Evolutionary conservation across 2,329 filamentous ascomycete genomes (phyloP).

Genomic region (Diplocarpon rosae): DNA sequence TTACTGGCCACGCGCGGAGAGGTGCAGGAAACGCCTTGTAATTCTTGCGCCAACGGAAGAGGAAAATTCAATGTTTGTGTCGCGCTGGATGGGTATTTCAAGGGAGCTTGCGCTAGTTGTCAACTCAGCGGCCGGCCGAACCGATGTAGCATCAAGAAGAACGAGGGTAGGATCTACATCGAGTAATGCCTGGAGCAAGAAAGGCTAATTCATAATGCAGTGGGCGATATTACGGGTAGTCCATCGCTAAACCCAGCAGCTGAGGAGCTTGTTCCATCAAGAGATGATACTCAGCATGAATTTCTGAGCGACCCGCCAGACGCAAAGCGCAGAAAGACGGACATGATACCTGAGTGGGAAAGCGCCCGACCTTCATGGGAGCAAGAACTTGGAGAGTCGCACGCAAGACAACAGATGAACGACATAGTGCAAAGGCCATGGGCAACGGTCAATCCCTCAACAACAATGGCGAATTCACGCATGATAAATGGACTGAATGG

Average conservation of each 20-base stretch:
- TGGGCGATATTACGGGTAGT: conserved; percentile 5
- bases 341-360: conserved; percentile 21
- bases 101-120: conserved; percentile 27
- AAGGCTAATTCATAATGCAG: background rate
- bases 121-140: conserved; percentile 26
- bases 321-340: conserved; percentile 18
- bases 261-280: conserved; percentile 3
- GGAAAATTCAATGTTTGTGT: conserved; percentile 26
- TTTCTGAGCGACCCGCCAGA: conserved; percentile 5
- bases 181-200: too few species aligned
- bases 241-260: conserved; percentile 10
- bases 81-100: conserved; percentile 26
- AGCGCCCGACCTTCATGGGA: conserved; percentile 23
- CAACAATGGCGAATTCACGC: conserved; percentile 3
- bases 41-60: conserved; percentile 24
- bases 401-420: conserved; percentile 17
- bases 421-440: conserved; percentile 18
- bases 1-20: conserved; percentile 25
- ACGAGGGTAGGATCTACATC: conserved; percentile 17
- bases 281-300: conserved; percentile 6
- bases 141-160: conserved; percentile 25
- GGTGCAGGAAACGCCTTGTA: conserved; percentile 19
- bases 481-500: conserved; percentile 12
- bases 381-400: conserved; percentile 18
- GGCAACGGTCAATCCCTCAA: conserved; percentile 19